Evolutionary conservation across 345 rosid species (phyloP).

Genomic region (Eucalyptus virginea): DNA sequence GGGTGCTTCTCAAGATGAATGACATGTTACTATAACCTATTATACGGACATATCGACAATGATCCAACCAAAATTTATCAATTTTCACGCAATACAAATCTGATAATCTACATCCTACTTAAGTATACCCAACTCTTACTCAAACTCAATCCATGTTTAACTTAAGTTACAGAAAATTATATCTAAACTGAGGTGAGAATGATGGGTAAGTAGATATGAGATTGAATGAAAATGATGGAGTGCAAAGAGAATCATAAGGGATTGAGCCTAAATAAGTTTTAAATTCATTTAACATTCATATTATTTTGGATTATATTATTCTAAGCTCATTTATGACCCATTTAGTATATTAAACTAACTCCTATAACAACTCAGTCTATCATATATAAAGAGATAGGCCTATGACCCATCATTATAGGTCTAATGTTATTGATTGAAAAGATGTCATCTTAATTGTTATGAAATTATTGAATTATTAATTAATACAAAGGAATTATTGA

Average conservation of each 20-base stretch:
- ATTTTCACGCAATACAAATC: background rate
- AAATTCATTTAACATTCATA: too few species aligned
- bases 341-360: too few species aligned
- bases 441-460: background rate
- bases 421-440: background rate
- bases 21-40: background rate
- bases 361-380: background rate
- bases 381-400: background rate
- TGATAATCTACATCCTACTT: too few species aligned
- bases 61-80: too few species aligned
- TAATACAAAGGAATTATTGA: background rate
- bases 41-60: too few species aligned
- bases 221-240: too few species aligned
- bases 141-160: too few species aligned
- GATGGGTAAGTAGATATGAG: accelerated
- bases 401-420: too few species aligned
- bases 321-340: background rate
- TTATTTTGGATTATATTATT: background rate
- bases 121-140: background rate
- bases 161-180: too few species aligned
- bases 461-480: background rate
- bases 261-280: background rate
- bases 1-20: background rate
- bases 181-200: too few species aligned
- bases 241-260: too few species aligned